These are phyloP conservation scores for Graphilbum fragrans DNA, from an alignment of 2,329 filamentous ascomycete genomes.

Conservation along the genomic window DNA sequence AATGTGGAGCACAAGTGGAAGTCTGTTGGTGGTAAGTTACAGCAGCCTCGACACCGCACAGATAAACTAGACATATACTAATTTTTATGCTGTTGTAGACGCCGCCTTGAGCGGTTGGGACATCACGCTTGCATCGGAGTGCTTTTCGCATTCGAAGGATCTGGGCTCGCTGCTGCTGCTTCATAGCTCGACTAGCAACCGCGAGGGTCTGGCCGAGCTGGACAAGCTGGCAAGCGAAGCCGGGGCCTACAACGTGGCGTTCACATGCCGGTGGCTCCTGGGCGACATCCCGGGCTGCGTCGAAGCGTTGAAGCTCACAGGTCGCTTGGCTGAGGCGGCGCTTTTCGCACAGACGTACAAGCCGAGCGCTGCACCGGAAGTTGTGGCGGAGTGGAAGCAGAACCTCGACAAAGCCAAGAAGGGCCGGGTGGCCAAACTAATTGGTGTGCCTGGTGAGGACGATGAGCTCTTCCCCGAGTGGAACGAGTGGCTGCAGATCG, in stretches of 20 bases:
- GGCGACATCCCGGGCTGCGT: slow-evolving; percentile 74
- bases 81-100: slow-evolving; percentile 30
- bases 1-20: slow-evolving; percentile 98
- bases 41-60: no score
- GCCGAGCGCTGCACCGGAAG: slow-evolving; percentile 57
- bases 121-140: slow-evolving; percentile 77
- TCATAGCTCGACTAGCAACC: slow-evolving; percentile 75
- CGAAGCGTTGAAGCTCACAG: slow-evolving; percentile 66
- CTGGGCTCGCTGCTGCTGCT: slow-evolving; percentile 79
- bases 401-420: slow-evolving; percentile 76
- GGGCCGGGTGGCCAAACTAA: slow-evolving; percentile 67
- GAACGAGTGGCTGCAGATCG: slow-evolving; percentile 78
- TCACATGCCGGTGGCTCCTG: slow-evolving; percentile 79
- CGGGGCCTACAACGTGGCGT: slow-evolving; percentile 84
- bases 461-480: slow-evolving; percentile 92
- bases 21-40: slow-evolving; percentile 52
- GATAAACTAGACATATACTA: not conserved
- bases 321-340: slow-evolving; percentile 71
- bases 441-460: slow-evolving; percentile 72
- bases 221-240: slow-evolving; percentile 63
- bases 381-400: slow-evolving; percentile 72
- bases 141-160: slow-evolving; percentile 84
- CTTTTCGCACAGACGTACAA: slow-evolving; percentile 94
- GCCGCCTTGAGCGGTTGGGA: slow-evolving; percentile 82
- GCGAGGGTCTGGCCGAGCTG: slow-evolving; percentile 59